Base-by-base conservation (phyloP, 2,329 filamentous ascomycete genomes). In the Ceratocystis lukuohia region DNA sequence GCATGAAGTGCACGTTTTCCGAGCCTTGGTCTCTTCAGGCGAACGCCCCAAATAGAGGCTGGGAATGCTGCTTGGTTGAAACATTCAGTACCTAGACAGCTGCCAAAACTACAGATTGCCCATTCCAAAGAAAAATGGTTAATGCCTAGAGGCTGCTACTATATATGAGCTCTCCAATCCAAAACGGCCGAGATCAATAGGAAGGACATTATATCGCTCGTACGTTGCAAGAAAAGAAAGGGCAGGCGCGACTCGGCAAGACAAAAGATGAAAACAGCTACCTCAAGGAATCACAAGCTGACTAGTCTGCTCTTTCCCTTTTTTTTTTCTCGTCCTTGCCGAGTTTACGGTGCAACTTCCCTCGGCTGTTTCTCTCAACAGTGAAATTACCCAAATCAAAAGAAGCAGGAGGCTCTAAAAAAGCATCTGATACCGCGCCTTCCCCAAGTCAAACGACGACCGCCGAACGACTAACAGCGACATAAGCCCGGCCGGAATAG, bases 191-290 rank as follows among this genome's bases (percentile, higher is more conserved):
- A 41, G 10, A 15, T 15, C 37, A 12, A 41, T 41, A 41, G 10
- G 3, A 41, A 12, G 12, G 10, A 12, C 12, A 41, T 3, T 15
- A 41, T 15, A 41, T 4, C 12, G 37, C 10, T 41, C 10, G 37
- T 15, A 41, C 10, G 37, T 41, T 41, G 37, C 17, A 20, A 5
- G n/a, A n/a, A 48, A 48, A 25, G 5, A 22, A 28, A 56, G 8
- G 56, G 56, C 56, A 59, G 56, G 56, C 33, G 28, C 56, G 28
- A 59, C 56, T 59, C 56, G 56, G 30, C 56, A 33, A 28, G 25
- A 22, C 53, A 33, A 17, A 5, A 33, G 15, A n/a, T 33, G 7
- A 15, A 33, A 28, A n/a, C 17, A 59, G 5, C 7, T 59, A 30
- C 28, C 28, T 30, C 22, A 15, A n/a, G 30, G 56, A 57, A 59